Base-by-base conservation (phyloP, 768 basidiomycete genomes). In the Galerina sulciceps region DNA sequence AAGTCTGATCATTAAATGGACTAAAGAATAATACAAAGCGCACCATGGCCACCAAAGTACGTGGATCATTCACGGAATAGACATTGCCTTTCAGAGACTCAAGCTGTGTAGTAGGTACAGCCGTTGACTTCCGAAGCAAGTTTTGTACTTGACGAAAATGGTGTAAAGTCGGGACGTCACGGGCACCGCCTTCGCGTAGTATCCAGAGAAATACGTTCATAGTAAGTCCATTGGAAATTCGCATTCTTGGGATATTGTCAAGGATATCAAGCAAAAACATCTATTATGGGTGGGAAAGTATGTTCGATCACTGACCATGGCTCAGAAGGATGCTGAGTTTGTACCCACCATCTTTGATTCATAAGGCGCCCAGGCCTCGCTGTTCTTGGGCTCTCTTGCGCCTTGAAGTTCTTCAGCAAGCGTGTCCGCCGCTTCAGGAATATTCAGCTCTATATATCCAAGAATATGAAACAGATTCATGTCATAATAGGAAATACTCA, bases 21-120 rank as follows among this genome's bases (percentile, higher is more conserved):
- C 26, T 9, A 35, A 10, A 47, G 41, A 41, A 40, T 38, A 23
- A 5, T 17, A 26, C 14, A 35, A 55, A 6, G 8, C n/a, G 40
- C 8, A 31, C 69, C 55, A 68, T 70, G 37, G 69, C 66, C 17
- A 75, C 58, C 10, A 71, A 37, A 20, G 59, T 41, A 3, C 59
- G 34, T 13, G 66, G 61, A 60, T 72, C 69, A 58, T 76, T 76
- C 55, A 75, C 60, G 6, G 63, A 76, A 46, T 65, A 76, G 0
- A 48, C 23, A 60, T 74, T 73, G 10, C 71, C 72, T 42, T 67
- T 65, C 3, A 65, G 60, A 22, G 69, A 70, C 44, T 42, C 61
- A 6, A 48, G 58, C 3, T 63, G 60, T 13, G 62, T 54, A 10
- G 69, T 71, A 43, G 62, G 62, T 3, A 71, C 57, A 1, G 66